Conservation (phyloP, 2,329 filamentous ascomycete genomes). For the Ilyonectria destructans region DNA sequence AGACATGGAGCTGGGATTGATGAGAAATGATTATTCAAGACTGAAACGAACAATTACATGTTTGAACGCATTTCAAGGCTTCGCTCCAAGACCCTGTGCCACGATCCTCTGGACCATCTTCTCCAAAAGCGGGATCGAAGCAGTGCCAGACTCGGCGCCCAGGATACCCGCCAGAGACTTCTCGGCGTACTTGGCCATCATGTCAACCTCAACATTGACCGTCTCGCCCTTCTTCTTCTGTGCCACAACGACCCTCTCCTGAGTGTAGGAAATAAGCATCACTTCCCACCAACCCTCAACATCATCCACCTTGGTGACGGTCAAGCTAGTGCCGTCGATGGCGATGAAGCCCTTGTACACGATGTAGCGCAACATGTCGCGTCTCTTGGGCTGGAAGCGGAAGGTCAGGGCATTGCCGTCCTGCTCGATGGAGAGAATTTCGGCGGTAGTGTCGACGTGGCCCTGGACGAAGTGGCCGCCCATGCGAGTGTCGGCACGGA, state of each 20-base stretch:
- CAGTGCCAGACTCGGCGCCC: constrained; percentile 67
- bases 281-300: constrained; percentile 89
- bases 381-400: constrained; percentile 81
- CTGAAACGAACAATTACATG: constrained; percentile 29
- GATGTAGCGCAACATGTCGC: constrained; percentile 84
- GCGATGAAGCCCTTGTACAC: constrained; percentile 98
- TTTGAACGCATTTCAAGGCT: constrained; percentile 38
- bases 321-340: constrained; percentile 94
- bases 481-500: constrained; percentile 93
- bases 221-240: constrained; percentile 84
- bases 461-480: constrained; percentile 98
- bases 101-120: constrained; percentile 84
- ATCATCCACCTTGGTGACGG: constrained; percentile 90
- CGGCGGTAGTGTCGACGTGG: constrained; percentile 92
- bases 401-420: constrained; percentile 95
- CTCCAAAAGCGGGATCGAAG: constrained; percentile 73
- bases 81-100: constrained; percentile 70
- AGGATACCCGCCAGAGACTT: constrained; percentile 87
- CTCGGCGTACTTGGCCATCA: constrained; percentile 88
- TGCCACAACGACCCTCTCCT: constrained; percentile 90
- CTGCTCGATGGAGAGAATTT: constrained; percentile 78
- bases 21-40: constrained; percentile 46
- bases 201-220: constrained; percentile 95
- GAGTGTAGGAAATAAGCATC: constrained; percentile 98
- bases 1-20: constrained; percentile 35